Evolutionary conservation across 805 yeast species (phyloP).

Genomic region (Pichia rugopelliculosa): DNA sequence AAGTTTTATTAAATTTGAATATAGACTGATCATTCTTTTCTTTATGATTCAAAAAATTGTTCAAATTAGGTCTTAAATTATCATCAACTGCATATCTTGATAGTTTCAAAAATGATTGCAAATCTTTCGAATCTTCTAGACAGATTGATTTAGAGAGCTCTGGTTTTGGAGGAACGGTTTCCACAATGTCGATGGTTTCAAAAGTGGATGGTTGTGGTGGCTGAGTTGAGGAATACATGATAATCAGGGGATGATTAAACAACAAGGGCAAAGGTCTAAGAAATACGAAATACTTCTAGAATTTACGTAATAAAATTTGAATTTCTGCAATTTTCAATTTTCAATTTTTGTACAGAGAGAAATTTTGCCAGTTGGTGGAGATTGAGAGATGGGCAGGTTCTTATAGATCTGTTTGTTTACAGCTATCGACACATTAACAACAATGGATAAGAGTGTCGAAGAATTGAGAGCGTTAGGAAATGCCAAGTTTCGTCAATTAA

Average conservation of each 20-base stretch:
- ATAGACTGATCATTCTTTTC: conserved; percentile 18
- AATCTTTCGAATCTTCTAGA: conserved; percentile 26
- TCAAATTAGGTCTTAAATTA: conserved; percentile 35
- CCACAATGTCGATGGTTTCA: conserved; percentile 14
- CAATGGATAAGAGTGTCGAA: not conserved
- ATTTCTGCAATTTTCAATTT: too few relatives aligned
- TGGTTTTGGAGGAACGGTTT: conserved; percentile 24
- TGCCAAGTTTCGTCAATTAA: conserved; percentile 19
- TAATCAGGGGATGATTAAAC: not conserved
- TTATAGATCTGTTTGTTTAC: too few relatives aligned
- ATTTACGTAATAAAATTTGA: not conserved
- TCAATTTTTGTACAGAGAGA: too few relatives aligned
- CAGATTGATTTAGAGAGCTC: conserved; percentile 25
- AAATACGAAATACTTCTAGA: not conserved
- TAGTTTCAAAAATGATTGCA: conserved; percentile 30
- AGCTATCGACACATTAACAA: too few relatives aligned
- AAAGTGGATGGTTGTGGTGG: not conserved
- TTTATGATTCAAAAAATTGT: conserved; percentile 30
- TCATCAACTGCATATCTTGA: conserved; percentile 39
- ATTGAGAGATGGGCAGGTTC: too few relatives aligned
- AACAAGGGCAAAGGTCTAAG: not conserved
- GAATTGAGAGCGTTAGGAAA: conserved; percentile 24
- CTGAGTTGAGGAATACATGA: not conserved
- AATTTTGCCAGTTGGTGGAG: too few relatives aligned
- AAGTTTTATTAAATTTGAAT: conserved; percentile 13